phyloP scores from a whole-genome alignment of 1,284 basidiomycete species.

The Paramarasmius palmivorus region DNA sequence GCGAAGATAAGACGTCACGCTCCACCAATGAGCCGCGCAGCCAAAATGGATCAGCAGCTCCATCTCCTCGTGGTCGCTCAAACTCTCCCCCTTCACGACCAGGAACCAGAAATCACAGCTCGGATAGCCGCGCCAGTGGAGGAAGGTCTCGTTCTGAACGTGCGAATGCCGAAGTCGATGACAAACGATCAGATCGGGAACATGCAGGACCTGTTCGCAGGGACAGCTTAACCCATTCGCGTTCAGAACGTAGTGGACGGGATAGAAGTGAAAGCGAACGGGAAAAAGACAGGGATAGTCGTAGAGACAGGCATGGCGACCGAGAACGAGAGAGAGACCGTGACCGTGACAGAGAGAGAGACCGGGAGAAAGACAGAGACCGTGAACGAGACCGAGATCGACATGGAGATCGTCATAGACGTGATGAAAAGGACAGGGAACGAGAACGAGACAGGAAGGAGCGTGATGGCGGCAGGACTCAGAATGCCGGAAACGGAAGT shows the following conservation, averaged over 20 bases:
- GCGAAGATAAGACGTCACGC: conserved; percentile 41
- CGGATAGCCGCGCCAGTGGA: conserved; percentile 71
- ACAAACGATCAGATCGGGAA: conserved; percentile 50
- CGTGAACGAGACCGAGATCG: conserved; percentile 40
- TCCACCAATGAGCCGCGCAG: conserved; percentile 35
- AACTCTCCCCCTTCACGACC: conserved; percentile 65
- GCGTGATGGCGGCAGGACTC: conserved; percentile 46
- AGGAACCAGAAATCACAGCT: conserved; percentile 69
- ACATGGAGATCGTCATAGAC: conserved; percentile 25
- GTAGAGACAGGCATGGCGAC: conserved; percentile 33
- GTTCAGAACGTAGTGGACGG: conserved; percentile 40
- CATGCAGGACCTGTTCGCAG: conserved; percentile 36
- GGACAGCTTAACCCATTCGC: conserved; percentile 47
- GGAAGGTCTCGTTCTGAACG: conserved; percentile 58
- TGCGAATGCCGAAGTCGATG: conserved; percentile 49
- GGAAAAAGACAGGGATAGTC: conserved; percentile 35
- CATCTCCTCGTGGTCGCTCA: conserved; percentile 65
- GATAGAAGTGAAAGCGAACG: conserved; percentile 30
- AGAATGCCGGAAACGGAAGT: conserved; percentile 26
- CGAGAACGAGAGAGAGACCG: conserved; percentile 32
- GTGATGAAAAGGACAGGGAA: conserved; percentile 39
- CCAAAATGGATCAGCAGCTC: conserved; percentile 47
- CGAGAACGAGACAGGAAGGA: conserved; percentile 55
- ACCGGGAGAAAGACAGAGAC: conserved; percentile 43
- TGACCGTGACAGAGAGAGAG: conserved; percentile 25